Evolutionary conservation across 2,329 filamentous ascomycete species (phyloP).

Genomic region (Davidsoniella virescens): DNA sequence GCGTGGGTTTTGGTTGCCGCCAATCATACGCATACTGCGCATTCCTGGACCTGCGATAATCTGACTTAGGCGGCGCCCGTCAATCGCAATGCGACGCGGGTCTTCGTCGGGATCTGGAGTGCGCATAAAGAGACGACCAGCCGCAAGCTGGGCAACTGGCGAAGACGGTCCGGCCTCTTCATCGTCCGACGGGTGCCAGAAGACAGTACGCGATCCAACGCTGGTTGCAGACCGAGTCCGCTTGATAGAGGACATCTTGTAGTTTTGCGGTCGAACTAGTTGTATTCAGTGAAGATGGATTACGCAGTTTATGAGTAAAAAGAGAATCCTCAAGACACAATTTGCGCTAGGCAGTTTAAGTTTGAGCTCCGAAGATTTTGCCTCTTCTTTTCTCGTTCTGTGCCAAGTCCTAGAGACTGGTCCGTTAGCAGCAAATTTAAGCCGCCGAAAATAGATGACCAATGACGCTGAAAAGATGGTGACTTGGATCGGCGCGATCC

Average conservation of each 20-base stretch:
- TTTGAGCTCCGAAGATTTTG: no score
- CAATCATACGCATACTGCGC: constrained; percentile 73
- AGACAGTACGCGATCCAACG: constrained; percentile 14
- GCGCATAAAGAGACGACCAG: constrained; percentile 9
- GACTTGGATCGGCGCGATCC: no score
- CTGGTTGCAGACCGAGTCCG: constrained; percentile 23
- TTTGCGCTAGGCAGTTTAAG: neutral
- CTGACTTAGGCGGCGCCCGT: constrained; percentile 42
- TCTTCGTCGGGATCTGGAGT: constrained; percentile 25
- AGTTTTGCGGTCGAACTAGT: no score
- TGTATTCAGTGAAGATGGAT: neutral
- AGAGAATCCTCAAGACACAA: neutral
- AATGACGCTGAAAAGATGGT: no score
- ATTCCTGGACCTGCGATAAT: constrained; percentile 54
- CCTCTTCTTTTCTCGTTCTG: no score
- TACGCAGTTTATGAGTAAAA: neutral
- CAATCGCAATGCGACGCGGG: constrained; percentile 28
- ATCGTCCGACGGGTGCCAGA: constrained; percentile 13
- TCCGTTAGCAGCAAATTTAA: no score
- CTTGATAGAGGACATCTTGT: constrained; percentile 22
- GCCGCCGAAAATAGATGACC: no score
- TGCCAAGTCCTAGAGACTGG: no score
- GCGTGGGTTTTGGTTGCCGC: constrained; percentile 70
- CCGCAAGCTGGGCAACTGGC: constrained; percentile 7
- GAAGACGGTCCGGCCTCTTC: constrained; percentile 11